Conservation (phyloP, 2,329 filamentous ascomycete genomes). For the Bretziella fagacearum region DNA sequence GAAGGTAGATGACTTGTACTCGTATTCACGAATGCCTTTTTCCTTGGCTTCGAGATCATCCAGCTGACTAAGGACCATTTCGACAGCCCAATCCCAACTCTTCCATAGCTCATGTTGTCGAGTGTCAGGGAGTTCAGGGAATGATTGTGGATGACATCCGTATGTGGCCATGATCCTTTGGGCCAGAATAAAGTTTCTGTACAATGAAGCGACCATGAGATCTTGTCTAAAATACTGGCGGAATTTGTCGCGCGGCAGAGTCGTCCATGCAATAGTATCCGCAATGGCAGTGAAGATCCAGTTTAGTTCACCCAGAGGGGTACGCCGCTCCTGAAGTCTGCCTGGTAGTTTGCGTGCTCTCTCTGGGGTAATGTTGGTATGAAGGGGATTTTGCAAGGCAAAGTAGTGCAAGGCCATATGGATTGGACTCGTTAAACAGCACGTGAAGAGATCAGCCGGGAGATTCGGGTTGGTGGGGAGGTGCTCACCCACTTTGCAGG, state of each 20-base stretch:
- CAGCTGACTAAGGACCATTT: slow-evolving; percentile 82
- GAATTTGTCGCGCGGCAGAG: slow-evolving; percentile 73
- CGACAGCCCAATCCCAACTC: slow-evolving; percentile 93
- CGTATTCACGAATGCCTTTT: slow-evolving; percentile 39
- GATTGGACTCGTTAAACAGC: slow-evolving; percentile 89
- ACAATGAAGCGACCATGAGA: slow-evolving; percentile 95
- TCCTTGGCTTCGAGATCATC: slow-evolving; percentile 50
- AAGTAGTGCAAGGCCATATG: slow-evolving; percentile 96
- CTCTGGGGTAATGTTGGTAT: slow-evolving; percentile 54
- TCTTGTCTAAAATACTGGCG: slow-evolving; percentile 96
- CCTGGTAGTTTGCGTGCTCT: slow-evolving; percentile 81
- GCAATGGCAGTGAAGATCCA: slow-evolving; percentile 99
- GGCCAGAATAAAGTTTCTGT: slow-evolving; percentile 85
- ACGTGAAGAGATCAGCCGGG: slow-evolving; percentile 89
- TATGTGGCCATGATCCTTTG: slow-evolving; percentile 95
- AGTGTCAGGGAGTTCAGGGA: slow-evolving; percentile 80
- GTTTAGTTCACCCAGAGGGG: slow-evolving; percentile 87
- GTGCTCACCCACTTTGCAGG: slow-evolving; percentile 78
- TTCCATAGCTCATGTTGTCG: slow-evolving; percentile 91
- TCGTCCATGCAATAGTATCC: slow-evolving; percentile 97
- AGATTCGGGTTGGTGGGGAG: slow-evolving; percentile 86
- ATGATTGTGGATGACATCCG: slow-evolving; percentile 86
- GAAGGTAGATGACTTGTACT: slow-evolving; percentile 88
- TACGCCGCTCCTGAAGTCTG: slow-evolving; percentile 78
- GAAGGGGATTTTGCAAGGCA: slow-evolving; percentile 72